Conservation (phyloP, 208 protist species). For the Wallacemonas rigidus region DNA sequence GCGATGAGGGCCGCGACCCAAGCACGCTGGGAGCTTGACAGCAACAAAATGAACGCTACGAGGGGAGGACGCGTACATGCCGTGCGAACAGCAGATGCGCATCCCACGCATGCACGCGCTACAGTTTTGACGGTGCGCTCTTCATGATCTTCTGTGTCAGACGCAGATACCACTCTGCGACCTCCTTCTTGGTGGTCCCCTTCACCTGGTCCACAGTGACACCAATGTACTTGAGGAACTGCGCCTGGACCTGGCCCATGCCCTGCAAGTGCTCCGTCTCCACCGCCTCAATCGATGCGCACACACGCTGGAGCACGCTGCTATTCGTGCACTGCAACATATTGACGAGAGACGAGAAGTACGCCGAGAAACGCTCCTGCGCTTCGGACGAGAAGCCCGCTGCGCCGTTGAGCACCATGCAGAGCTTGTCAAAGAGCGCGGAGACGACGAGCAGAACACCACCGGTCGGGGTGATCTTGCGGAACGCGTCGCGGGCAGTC, state of each 20-base stretch:
- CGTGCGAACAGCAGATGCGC: too few species aligned
- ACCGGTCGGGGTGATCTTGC: slow-evolving; percentile 54
- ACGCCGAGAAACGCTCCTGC: slow-evolving; percentile 61
- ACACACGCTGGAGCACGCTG: slow-evolving; percentile 75
- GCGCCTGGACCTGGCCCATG: slow-evolving; percentile 43
- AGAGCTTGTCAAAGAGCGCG: slow-evolving; percentile 75
- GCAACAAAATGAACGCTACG: too few species aligned
- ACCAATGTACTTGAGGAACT: slow-evolving; percentile 76
- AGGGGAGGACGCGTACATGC: too few species aligned
- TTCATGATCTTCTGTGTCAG: slow-evolving; percentile 48
- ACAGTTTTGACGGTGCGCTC: slow-evolving; percentile 42
- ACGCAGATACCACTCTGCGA: slow-evolving; percentile 80
- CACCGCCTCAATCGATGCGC: slow-evolving; percentile 80
- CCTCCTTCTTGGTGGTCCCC: slow-evolving; percentile 59
- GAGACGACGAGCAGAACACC: slow-evolving; percentile 77
- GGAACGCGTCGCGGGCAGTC: slow-evolving; percentile 29
- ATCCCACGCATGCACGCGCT: neutral
- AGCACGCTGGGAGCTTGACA: too few species aligned
- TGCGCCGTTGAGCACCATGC: slow-evolving; percentile 57
- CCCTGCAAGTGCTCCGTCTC: slow-evolving; percentile 71
- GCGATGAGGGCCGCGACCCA: too few species aligned
- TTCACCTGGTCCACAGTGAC: slow-evolving; percentile 50
- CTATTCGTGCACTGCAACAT: slow-evolving; percentile 68
- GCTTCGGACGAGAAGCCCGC: slow-evolving; percentile 27
- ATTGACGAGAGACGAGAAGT: slow-evolving; percentile 79